Percentiles rank a stretch among this genome's conserved stretches.
phyloP scores from a whole-genome alignment of 2,329 filamentous ascomycete species.

The Dothistroma pini region DNA sequence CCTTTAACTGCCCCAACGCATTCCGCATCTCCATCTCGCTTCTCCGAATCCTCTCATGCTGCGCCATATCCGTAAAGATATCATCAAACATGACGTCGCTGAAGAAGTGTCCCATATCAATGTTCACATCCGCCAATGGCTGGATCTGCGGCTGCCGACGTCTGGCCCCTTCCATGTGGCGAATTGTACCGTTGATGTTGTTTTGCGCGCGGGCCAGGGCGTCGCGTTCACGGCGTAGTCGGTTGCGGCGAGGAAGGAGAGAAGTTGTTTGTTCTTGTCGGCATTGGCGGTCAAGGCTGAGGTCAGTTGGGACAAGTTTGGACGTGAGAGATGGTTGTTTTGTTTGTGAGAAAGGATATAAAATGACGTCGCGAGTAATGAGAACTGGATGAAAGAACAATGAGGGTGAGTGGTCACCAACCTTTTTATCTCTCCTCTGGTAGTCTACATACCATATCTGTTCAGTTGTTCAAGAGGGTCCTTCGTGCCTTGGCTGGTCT shows the following conservation, averaged over 20 bases:
- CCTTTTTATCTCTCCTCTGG: background rate
- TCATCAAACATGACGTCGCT: conserved; percentile 33
- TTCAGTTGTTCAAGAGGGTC: background rate
- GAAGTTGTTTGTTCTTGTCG: conserved; percentile 37
- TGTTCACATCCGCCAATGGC: conserved; percentile 20
- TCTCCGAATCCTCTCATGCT: conserved; percentile 29
- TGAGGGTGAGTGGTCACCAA: background rate
- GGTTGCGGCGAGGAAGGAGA: conserved; percentile 47
- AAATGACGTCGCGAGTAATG: background rate
- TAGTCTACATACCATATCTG: conserved; percentile 5
- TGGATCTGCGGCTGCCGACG: conserved; percentile 25
- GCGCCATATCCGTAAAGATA: conserved; percentile 31
- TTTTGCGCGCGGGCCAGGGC: conserved; percentile 49
- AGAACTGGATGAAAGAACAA: background rate
- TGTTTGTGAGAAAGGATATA: background rate
- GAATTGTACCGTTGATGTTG: conserved; percentile 29
- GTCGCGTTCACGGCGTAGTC: conserved; percentile 53
- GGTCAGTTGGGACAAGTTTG: conserved; percentile 19
- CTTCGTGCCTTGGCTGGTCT: conserved; percentile 4
- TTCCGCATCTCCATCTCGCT: conserved; percentile 23
- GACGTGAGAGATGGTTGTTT: background rate
- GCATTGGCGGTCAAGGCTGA: conserved; percentile 20
- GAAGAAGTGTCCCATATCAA: conserved; percentile 31
- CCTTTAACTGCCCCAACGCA: conserved; percentile 22
- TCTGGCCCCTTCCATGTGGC: conserved; percentile 25